Evolutionary conservation across 2,329 filamentous ascomycete genomes (phyloP), one percentile per base, ranked within the genome.

Genomic region (Paecilomyces dactylethromorphus): DNA sequence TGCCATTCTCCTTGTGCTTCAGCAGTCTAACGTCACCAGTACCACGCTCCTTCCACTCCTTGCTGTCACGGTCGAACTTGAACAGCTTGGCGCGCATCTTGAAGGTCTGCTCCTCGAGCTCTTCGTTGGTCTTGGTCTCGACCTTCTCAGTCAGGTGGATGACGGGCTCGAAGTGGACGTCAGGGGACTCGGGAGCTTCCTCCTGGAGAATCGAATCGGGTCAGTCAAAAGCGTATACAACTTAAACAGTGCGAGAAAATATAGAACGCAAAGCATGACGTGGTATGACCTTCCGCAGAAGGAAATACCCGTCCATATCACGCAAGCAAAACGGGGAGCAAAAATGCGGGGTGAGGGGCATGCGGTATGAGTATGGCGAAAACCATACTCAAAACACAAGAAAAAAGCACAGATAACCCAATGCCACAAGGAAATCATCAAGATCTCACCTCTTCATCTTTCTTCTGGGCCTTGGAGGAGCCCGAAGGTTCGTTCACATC

Each of bases 41-140:
- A 65, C 94, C 94, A 74, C 94, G 89, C 87, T 99, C 94, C 85
- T 97, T 99, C 94, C 94, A 99, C 82, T 97, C 94, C 77, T 88
- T 88, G 69, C 84, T 86, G 57, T 96, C 91, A 69, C 90, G 86
- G 79, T 96, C 88, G 76, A 97, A 99, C 82, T 92, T 93, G 88
- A 99, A 99, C 66, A 99, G 89, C 86, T 99, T 99, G 74, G 94
- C 94, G 71, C 94, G 91, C 93, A 97, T 97, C 88, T 97, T 97
- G 87, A 97, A 99, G 45, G 87, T 83, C 82, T 96, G 91, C 82
- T 97, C 92, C 83, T 99, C 94, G 53, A 88, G 86, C 83, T 99
- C 94, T 80, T 99, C 94, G 81, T 97, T 96, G 78, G 94, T 97
- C 85, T 96, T 96, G 73, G 86, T 89, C 74, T 97, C 93, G 70